phyloP scores from a whole-genome alignment of 1,284 basidiomycete species.

The Heterobasidion occidentale region DNA sequence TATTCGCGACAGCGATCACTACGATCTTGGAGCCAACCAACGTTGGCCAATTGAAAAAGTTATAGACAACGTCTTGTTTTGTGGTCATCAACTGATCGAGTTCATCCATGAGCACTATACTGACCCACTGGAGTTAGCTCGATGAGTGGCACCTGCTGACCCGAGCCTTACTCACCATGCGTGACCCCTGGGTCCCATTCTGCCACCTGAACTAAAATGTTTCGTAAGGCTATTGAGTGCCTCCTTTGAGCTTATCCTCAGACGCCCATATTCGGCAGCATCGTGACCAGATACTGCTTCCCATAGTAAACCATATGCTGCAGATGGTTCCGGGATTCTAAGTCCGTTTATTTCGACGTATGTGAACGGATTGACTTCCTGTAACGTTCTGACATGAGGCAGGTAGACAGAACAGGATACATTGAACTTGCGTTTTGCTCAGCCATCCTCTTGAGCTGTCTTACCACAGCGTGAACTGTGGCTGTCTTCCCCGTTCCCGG shows the following conservation, averaged over 20 bases:
- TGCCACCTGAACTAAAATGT: conserved; percentile 49
- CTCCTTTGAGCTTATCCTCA: conserved; percentile 63
- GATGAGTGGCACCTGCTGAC: background rate
- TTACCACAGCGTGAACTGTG: conserved; percentile 88
- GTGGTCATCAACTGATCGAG: conserved; percentile 93
- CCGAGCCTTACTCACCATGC: conserved; percentile 46
- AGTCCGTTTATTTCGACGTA: conserved; percentile 99
- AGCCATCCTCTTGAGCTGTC: conserved; percentile 84
- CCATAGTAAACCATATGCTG: conserved; percentile 88
- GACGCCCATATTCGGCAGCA: conserved; percentile 47
- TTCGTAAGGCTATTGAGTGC: conserved; percentile 58
- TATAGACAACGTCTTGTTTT: conserved; percentile 98
- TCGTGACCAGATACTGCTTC: conserved; percentile 79
- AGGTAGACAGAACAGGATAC: background rate
- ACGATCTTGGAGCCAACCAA: conserved; percentile 81
- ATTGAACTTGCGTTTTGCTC: conserved; percentile 53
- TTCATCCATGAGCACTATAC: conserved; percentile 97
- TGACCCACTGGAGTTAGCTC: conserved; percentile 22
- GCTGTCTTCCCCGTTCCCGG: conserved; percentile 99
- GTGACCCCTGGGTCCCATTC: conserved; percentile 58
- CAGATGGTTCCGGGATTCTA: conserved; percentile 81
- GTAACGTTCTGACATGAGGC: background rate
- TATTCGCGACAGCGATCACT: conserved; percentile 96
- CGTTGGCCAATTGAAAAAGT: conserved; percentile 99
- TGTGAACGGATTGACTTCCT: conserved; percentile 91